Base-by-base conservation (phyloP, 345 rosid genomes). In the Lepidium sativum region DNA sequence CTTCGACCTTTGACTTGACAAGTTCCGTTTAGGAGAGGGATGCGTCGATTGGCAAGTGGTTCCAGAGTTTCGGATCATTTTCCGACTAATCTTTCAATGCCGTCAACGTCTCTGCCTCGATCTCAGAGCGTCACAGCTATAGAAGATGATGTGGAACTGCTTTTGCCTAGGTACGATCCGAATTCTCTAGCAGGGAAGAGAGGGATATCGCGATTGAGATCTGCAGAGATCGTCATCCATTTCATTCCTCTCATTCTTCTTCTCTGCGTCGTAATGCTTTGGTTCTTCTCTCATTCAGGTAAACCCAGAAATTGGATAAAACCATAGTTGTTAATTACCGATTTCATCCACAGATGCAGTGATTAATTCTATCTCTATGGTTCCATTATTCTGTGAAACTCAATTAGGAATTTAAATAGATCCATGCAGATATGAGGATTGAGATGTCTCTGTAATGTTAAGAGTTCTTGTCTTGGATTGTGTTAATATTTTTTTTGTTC, bases 281-380 rank as follows among this genome's bases (percentile, higher is more conserved):
- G 97, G 94, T 75, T 86, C 78, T 89, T 80, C 83, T 85, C 95
- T 56, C 11, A 27, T 62, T 77, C 83, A 64, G 91, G 89, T 82
- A 69, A 44, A 29, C 9, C 9, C 21, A 33, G 20, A 27, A 41
- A 52, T n/a, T 29, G 13, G 31, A 29, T 27, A 25, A 37, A 48
- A 9, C 35, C 33, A 49, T 63, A 8, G 20, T 48, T 14, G 43
- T 62, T 45, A 55, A 10, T 47, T 48, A 3, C 15, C 12, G 13
- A 39, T 20, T 20, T 18, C 20, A 40, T 39, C 5, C 13, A 23
- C 14, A 40, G 64, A 42, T 42, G 38, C 14, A 14, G 63, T 25
- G 27, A 29, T 14, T 48, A 20, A 37, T 21, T 44, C 38, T 44
- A 8, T 45, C 29, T 54, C 39, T 34, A 7, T 16, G 55, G 35